Evolutionary conservation across 2,329 filamentous ascomycete species (phyloP), one percentile per base, ranked within the genome.

Genomic region (Clarireedia paspali): DNA sequence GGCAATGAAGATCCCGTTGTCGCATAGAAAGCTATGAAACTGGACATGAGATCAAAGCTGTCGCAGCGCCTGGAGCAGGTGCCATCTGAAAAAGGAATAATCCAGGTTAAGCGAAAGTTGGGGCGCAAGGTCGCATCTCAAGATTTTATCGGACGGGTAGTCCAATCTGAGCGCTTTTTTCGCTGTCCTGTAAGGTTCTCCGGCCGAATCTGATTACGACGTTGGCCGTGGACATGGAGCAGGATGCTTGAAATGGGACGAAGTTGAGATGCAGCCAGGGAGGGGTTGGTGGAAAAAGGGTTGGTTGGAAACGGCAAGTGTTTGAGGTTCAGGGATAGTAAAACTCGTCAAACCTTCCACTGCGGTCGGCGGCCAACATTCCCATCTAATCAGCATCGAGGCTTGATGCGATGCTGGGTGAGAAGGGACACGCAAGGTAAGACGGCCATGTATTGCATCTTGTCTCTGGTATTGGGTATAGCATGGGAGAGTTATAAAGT

Each of bases 21-120:
- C 62, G 64, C 63, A 67, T 64, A 57, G 61, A 55, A 42, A 45
- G 47, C 44, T 46, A 39, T 68, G 66, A 68, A 68, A 68, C 66
- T 62, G 56, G 62, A 64, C 44, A 50, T 66, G 63, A 67, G 61
- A 62, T 61, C 44, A 24, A 40, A 62, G 57, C 23, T 63, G 64
- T 66, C 62, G 62, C 64, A 66, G 58, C 55, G 55, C 17, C 26
- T 40, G 47, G 40, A 44, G 36, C 47, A 59, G 24, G 53, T 61
- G 60, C 57, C 61, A 61, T 62, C 63, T 61, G 60, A 66, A 62
- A 57, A 57, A 58, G 3, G 55, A 61, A 30, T 50, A 56, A 59
- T 60, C 58, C 38, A 45, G 20, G 42, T 12, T 20, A 17, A 12
- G 20, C 10, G 42, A 23, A 23, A 45, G 42, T 23, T 45, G 42